These are phyloP conservation scores for Chimonanthus praecox DNA, from an alignment of 164 flowering plant genomes.

Conservation along the genomic window DNA sequence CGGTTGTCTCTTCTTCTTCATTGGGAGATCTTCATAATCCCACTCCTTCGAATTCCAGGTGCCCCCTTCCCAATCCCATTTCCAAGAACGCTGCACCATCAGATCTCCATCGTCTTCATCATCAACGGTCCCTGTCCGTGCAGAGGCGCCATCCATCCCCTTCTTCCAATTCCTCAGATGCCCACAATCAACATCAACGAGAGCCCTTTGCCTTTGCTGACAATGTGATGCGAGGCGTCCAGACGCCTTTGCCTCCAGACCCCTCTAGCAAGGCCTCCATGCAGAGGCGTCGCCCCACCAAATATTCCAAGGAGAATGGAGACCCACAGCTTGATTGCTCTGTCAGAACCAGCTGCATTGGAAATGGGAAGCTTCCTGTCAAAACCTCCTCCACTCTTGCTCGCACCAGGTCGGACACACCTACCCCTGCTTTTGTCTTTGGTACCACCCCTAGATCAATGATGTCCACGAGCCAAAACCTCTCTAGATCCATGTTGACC, in stretches of 20 bases:
- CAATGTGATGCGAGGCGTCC: neutral
- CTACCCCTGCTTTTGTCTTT: neutral
- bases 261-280: neutral
- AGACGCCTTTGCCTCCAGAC: neutral
- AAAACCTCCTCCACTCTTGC: conserved; percentile 1
- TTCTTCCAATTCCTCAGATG: neutral
- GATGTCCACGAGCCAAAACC: neutral
- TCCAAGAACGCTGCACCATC: neutral
- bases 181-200: neutral
- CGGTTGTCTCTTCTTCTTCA: conserved; percentile 20
- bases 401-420: conserved; percentile 22
- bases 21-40: conserved; percentile 21
- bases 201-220: neutral
- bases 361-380: conserved; percentile 1
- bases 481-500: neutral
- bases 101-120: neutral
- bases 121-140: conserved; percentile 17
- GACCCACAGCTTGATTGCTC: neutral
- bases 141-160: conserved; percentile 10
- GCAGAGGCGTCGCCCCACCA: neutral
- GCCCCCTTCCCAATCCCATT: conserved; percentile 7
- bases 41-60: conserved; percentile 11
- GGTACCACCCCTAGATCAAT: neutral
- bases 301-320: conserved; percentile 1
- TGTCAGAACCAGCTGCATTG: neutral